These are phyloP conservation scores for Neltuma alba DNA, from an alignment of 306 rosid genomes.

Conservation along the genomic window DNA sequence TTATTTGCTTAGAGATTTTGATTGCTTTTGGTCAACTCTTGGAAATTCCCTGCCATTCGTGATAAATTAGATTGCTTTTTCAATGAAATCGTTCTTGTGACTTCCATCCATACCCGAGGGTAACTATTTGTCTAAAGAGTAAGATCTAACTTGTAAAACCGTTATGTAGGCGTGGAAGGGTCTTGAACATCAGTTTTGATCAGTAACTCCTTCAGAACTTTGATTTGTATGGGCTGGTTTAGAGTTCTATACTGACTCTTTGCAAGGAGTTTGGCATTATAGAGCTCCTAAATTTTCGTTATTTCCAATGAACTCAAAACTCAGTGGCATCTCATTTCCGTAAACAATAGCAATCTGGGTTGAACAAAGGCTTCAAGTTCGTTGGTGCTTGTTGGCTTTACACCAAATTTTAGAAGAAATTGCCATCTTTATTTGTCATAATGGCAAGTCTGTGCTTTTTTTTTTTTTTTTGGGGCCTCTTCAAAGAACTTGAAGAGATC, in stretches of 20 bases:
- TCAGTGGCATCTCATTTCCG: neutral
- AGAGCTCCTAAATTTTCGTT: neutral
- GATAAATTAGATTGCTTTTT: neutral
- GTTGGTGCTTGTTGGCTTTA: neutral
- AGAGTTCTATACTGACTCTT: neutral
- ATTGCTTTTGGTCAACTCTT: neutral
- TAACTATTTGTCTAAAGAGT: neutral
- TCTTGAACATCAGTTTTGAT: slow-evolving; percentile 4
- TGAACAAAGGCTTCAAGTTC: neutral
- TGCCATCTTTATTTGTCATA: neutral
- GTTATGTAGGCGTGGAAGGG: neutral
- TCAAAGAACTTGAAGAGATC: neutral
- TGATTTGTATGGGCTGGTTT: neutral
- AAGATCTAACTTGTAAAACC: neutral
- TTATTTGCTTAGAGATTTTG: neutral
- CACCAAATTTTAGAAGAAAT: neutral
- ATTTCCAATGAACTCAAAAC: neutral
- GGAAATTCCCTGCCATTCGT: slow-evolving; percentile 6
- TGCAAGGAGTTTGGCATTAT: neutral
- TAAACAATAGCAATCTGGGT: neutral
- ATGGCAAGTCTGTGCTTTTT: neutral
- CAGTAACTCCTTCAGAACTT: neutral
- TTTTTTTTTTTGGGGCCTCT: neutral
- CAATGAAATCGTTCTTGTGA: neutral
- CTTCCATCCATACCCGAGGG: neutral